These are phyloP conservation scores for Gossypium stocksii DNA, from an alignment of 345 rosid species.

Conservation along the genomic window DNA sequence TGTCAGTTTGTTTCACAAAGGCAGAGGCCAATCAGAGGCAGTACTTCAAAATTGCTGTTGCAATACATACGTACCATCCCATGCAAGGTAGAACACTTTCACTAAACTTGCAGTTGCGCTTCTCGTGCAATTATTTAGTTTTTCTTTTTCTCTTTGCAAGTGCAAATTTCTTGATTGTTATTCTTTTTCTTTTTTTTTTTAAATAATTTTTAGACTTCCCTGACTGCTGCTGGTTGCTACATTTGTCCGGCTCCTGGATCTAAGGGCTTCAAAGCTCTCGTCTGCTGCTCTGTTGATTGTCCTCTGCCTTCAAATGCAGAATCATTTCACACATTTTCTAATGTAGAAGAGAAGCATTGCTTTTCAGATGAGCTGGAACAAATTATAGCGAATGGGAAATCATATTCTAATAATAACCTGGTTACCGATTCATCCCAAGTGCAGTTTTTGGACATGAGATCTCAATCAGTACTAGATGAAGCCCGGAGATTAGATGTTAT, in stretches of 20 bases:
- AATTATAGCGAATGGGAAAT: slow-evolving; percentile 43
- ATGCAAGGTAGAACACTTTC: slow-evolving; percentile 58
- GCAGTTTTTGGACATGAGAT: slow-evolving; percentile 41
- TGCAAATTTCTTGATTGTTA: background rate
- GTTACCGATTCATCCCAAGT: slow-evolving; percentile 37
- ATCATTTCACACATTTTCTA: slow-evolving; percentile 22
- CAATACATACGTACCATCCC: slow-evolving; percentile 57
- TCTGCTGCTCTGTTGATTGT: slow-evolving; percentile 67
- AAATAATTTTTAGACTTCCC: slow-evolving; percentile 48
- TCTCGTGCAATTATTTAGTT: slow-evolving; percentile 6
- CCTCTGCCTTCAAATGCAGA: slow-evolving; percentile 54
- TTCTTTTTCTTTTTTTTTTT: background rate
- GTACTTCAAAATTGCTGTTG: slow-evolving; percentile 66
- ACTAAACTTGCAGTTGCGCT: background rate
- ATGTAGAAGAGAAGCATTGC: slow-evolving; percentile 26
- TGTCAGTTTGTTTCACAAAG: slow-evolving; percentile 81
- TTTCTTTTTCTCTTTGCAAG: background rate
- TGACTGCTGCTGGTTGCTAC: slow-evolving; percentile 92
- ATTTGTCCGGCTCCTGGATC: slow-evolving; percentile 87
- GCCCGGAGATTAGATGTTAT: slow-evolving; percentile 58
- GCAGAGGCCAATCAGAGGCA: slow-evolving; percentile 77
- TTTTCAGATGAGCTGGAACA: slow-evolving; percentile 30
- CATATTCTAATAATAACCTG: slow-evolving; percentile 24
- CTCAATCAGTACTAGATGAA: slow-evolving; percentile 56
- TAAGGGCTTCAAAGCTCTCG: slow-evolving; percentile 66